Conservation (phyloP, 2,329 filamentous ascomycete genomes). For the Xylaria sp. region DNA sequence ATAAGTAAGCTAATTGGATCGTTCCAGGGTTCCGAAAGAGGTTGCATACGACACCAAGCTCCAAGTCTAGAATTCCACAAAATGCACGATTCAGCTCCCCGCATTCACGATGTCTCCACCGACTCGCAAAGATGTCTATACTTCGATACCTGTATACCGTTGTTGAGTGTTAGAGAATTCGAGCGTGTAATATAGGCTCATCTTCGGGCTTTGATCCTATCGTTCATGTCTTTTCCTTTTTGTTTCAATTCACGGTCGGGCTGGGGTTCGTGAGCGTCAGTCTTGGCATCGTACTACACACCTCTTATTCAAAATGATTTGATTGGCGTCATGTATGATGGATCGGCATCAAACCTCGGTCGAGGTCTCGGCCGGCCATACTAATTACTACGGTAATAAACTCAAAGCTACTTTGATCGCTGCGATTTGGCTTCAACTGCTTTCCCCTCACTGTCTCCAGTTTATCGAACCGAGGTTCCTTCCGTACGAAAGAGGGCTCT, state of each 20-base stretch:
- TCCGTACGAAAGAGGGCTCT: not conserved
- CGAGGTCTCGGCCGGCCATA: not conserved
- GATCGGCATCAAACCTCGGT: not conserved
- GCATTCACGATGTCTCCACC: not conserved
- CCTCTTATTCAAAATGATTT: not conserved
- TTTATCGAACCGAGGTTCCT: not conserved
- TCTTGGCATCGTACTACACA: not conserved
- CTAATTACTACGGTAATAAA: not conserved
- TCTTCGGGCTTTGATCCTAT: no score
- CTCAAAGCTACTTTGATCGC: not conserved
- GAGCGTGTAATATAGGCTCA: no score
- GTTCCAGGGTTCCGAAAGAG: not conserved
- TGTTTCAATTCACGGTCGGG: no score
- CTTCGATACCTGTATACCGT: no score
- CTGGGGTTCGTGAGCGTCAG: not conserved
- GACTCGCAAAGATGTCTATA: not conserved
- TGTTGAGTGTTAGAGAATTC: no score
- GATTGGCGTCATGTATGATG: not conserved
- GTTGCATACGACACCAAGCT: not conserved
- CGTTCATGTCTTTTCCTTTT: no score
- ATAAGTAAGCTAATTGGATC: not conserved
- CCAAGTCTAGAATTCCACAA: not conserved
- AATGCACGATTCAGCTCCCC: not conserved
- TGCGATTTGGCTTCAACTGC: not conserved
- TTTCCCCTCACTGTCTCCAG: not conserved